phyloP scores from a whole-genome alignment of 352 stramenopile genomes.

The Pythium biforme region DNA sequence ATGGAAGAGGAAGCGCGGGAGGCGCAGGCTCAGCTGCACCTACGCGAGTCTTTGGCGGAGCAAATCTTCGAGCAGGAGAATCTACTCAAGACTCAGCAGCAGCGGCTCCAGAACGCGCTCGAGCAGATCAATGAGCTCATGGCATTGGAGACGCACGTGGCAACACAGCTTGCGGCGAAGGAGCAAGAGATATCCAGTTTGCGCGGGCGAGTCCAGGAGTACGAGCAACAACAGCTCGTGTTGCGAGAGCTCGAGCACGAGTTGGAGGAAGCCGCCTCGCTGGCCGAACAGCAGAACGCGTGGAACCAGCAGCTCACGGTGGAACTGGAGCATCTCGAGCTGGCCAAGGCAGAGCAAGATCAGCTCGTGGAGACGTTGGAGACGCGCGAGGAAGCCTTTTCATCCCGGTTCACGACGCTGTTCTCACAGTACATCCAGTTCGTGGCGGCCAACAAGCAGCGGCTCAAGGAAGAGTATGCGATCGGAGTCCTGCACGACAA shows the following conservation, averaged over 20 bases:
- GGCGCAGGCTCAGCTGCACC: slow-evolving; percentile 20
- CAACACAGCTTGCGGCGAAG: slow-evolving; percentile 12
- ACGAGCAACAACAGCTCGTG: slow-evolving; percentile 9
- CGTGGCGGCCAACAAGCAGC: slow-evolving; percentile 21
- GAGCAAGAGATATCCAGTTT: slow-evolving; percentile 1
- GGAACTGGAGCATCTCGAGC: slow-evolving; percentile 20
- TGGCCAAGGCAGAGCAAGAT: slow-evolving; percentile 22
- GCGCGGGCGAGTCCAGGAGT: not conserved
- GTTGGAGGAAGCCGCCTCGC: slow-evolving; percentile 20
- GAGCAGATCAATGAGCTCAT: slow-evolving; percentile 37
- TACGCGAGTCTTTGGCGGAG: slow-evolving; percentile 34
- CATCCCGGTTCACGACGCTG: slow-evolving; percentile 16
- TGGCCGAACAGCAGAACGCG: slow-evolving; percentile 30
- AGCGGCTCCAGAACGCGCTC: slow-evolving; percentile 34
- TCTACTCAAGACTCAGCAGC: slow-evolving; percentile 27
- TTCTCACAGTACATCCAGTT: slow-evolving; percentile 31
- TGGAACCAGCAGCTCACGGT: slow-evolving; percentile 29
- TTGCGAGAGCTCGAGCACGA: slow-evolving; percentile 26
- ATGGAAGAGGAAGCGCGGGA: slow-evolving; percentile 17
- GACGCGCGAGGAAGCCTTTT: slow-evolving; percentile 22
- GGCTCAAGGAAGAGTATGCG: not conserved
- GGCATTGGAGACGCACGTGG: slow-evolving; percentile 28
- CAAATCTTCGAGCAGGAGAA: slow-evolving; percentile 42
- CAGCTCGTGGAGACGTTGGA: slow-evolving; percentile 20
- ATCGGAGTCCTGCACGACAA: not conserved